Evolutionary conservation across 225 moss, liverwort and hornwort species (phyloP).

Genomic region (Thuidium tamariscinum): DNA sequence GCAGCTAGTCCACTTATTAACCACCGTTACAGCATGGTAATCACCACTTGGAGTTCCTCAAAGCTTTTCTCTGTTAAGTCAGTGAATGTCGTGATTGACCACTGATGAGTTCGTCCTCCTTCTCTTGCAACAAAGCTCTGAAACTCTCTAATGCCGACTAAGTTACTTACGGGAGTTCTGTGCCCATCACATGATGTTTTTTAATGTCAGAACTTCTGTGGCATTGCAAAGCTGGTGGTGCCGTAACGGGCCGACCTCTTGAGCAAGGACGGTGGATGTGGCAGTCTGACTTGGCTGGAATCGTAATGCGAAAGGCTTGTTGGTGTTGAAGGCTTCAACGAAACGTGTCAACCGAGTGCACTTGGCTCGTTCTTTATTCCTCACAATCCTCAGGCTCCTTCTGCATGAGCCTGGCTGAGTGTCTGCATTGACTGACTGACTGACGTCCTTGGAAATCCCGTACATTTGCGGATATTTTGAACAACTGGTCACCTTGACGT

Average conservation of each 20-base stretch:
- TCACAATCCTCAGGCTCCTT: background rate
- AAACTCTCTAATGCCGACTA: background rate
- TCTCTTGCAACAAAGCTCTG: background rate
- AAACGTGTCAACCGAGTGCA: background rate
- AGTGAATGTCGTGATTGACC: background rate
- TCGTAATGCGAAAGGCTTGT: background rate
- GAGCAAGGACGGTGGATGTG: background rate
- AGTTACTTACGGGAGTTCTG: background rate
- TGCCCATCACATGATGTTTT: background rate
- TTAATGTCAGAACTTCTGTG: background rate
- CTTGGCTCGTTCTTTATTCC: background rate
- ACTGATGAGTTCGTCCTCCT: background rate
- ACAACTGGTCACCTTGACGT: background rate
- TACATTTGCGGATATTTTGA: background rate
- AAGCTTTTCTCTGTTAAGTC: background rate
- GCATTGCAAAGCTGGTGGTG: background rate
- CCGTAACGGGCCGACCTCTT: background rate
- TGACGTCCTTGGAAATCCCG: background rate
- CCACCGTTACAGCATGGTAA: background rate
- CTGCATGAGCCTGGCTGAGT: background rate
- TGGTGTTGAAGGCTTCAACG: background rate
- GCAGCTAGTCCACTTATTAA: background rate
- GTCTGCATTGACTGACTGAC: background rate
- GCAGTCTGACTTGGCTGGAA: background rate
- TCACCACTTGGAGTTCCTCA: background rate